A percentile compares a stretch with the other conserved stretches of the same genome.
Evolutionary conservation across 352 stramenopile genomes (phyloP).

Genomic region (Pythium periplocum): DNA sequence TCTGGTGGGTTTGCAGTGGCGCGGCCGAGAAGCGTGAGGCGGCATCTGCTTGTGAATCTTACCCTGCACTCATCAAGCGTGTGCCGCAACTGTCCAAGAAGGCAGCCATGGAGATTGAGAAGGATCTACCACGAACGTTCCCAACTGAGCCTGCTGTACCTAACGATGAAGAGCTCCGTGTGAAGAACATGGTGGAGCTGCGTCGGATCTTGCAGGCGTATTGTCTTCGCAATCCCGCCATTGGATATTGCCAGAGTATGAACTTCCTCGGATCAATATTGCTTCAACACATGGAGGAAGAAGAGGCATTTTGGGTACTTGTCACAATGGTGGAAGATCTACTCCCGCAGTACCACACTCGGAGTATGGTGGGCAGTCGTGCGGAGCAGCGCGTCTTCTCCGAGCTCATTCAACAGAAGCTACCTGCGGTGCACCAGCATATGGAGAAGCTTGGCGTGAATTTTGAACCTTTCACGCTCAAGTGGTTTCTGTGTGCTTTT

Average conservation of each 20-base stretch:
- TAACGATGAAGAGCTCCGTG: constrained; percentile 16
- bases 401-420: constrained; percentile 81
- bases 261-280: constrained; percentile 82
- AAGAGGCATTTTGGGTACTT: constrained; percentile 87
- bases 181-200: constrained; percentile 51
- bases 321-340: constrained; percentile 86
- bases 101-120: constrained; percentile 83
- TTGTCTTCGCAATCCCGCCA: constrained; percentile 69
- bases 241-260: constrained; percentile 90
- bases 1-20: constrained; percentile 83
- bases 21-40: constrained; percentile 39
- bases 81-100: constrained; percentile 56
- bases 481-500: constrained; percentile 92
- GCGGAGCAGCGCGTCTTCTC: constrained; percentile 87
- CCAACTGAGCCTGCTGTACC: constrained; percentile 21
- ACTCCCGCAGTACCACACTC: constrained; percentile 85
- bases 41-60: constrained; percentile 33
- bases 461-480: constrained; percentile 87
- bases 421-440: constrained; percentile 67
- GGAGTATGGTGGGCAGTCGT: constrained; percentile 84
- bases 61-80: constrained; percentile 44
- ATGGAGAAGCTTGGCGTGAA: constrained; percentile 72
- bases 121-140: constrained; percentile 84
- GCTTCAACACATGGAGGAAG: constrained; percentile 77
- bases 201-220: constrained; percentile 82